These are phyloP conservation scores for Cladobotryum protrusum DNA, from an alignment of 2,329 filamentous ascomycete genomes.

Conservation along the genomic window DNA sequence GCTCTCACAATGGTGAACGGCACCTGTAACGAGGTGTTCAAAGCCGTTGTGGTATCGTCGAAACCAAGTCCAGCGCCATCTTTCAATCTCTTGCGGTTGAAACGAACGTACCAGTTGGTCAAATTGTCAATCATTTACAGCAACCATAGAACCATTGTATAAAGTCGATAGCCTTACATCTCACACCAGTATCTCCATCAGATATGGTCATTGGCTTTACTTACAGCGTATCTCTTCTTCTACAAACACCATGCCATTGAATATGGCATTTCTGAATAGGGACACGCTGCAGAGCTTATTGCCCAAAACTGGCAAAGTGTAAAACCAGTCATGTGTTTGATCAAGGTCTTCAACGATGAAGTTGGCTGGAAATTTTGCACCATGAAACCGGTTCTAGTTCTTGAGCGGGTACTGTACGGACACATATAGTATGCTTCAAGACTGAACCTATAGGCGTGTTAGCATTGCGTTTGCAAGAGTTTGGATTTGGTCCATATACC, in stretches of 20 bases:
- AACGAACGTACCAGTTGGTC: conserved; percentile 90
- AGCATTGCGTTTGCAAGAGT: not conserved
- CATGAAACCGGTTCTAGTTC: conserved; percentile 73
- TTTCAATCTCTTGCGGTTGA: conserved; percentile 80
- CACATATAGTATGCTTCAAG: conserved; percentile 71
- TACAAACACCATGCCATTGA: conserved; percentile 79
- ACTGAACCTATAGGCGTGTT: conserved; percentile 16
- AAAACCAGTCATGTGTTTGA: conserved; percentile 96
- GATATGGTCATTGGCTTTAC: too few relatives aligned
- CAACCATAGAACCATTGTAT: conserved; percentile 71
- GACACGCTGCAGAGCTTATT: conserved; percentile 79
- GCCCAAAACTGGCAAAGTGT: conserved; percentile 81
- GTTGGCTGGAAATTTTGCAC: conserved; percentile 72
- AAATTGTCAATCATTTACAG: conserved; percentile 75
- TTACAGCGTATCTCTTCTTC: too few relatives aligned
- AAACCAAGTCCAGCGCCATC: conserved; percentile 60
- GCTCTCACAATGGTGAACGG: conserved; percentile 77
- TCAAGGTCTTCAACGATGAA: conserved; percentile 93
- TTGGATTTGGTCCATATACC: conserved; percentile 13
- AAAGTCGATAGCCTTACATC: conserved; percentile 57
- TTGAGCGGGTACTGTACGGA: conserved; percentile 90
- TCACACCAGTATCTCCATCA: too few relatives aligned
- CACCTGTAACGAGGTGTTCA: conserved; percentile 84
- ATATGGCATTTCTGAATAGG: conserved; percentile 93
- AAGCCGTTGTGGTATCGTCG: conserved; percentile 71